Percentiles rank a stretch among this genome's conserved stretches.
Conservation (phyloP, 192 early-diverging fungal species). For the Dimargaris cristalligena region DNA sequence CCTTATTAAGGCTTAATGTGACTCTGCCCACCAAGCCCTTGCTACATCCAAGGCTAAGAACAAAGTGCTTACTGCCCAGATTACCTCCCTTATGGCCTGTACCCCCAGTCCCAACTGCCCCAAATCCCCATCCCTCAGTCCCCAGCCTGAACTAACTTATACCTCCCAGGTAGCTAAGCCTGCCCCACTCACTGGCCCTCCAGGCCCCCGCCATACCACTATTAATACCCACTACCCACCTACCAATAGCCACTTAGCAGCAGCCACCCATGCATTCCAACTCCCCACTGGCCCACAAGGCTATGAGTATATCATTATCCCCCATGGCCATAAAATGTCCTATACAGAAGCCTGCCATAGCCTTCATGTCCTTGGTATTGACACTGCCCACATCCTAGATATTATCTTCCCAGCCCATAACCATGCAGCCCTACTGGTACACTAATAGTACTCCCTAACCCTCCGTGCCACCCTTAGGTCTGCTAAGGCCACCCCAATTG, state of each 20-base stretch:
- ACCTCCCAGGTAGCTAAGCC: too few relatives aligned
- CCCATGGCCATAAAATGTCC: not conserved
- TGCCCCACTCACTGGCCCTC: too few relatives aligned
- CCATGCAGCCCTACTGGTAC: conserved; percentile 8
- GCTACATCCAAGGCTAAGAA: too few relatives aligned
- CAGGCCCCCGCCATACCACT: not conserved
- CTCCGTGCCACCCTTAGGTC: not conserved
- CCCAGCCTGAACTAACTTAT: too few relatives aligned
- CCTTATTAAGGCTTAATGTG: too few relatives aligned
- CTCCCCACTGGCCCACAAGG: not conserved
- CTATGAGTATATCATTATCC: not conserved
- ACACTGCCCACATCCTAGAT: conserved; percentile 11
- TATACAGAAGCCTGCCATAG: not conserved
- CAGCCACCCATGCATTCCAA: not conserved
- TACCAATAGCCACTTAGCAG: not conserved
- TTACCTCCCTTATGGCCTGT: too few relatives aligned
- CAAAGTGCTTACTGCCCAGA: too few relatives aligned
- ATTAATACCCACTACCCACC: too few relatives aligned
- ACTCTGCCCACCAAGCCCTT: too few relatives aligned
- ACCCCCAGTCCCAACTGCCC: too few relatives aligned
- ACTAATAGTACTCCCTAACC: not conserved
- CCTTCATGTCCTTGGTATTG: not conserved
- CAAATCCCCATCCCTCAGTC: too few relatives aligned
- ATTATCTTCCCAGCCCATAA: conserved; percentile 10
- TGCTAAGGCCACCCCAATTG: not conserved